Evolutionary conservation across 2,329 filamentous ascomycete genomes (phyloP).

Genomic region (Septoria linicola): DNA sequence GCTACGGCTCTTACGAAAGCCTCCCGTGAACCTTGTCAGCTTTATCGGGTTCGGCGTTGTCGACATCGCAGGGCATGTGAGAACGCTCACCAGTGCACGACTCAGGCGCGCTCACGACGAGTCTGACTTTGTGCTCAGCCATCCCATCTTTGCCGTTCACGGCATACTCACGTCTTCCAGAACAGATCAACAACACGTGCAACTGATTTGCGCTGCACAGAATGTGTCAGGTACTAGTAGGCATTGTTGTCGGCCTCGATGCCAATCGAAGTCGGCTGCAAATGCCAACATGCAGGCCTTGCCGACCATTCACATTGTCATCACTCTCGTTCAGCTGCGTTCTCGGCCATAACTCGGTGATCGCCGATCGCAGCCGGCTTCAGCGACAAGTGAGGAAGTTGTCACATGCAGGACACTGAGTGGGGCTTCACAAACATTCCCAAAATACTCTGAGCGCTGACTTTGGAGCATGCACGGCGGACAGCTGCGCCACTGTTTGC

Average conservation of each 20-base stretch:
- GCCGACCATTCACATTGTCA: no score
- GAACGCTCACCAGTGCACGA: not conserved
- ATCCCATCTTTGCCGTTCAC: slow-evolving; percentile 11
- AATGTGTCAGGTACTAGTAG: not conserved
- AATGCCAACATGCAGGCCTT: no score
- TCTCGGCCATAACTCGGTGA: no score
- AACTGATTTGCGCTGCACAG: slow-evolving; percentile 16
- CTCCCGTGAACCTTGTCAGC: slow-evolving; percentile 12
- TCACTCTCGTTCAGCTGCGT: no score
- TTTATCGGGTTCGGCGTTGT: slow-evolving; percentile 21
- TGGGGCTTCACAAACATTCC: no score
- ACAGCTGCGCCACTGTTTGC: no score
- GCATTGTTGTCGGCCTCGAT: no score
- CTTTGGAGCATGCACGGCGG: no score
- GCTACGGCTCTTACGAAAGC: slow-evolving; percentile 13
- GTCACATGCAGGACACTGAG: not conserved
- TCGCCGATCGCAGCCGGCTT: no score
- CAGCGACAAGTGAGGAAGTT: no score
- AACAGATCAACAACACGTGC: slow-evolving; percentile 20
- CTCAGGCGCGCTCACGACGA: slow-evolving; percentile 8
- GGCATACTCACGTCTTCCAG: slow-evolving; percentile 7
- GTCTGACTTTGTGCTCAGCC: slow-evolving; percentile 3
- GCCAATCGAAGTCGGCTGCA: no score
- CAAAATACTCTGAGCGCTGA: no score
- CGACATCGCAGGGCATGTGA: not conserved